Percentiles rank a stretch among this genome's conserved stretches.
Conservation (phyloP, 768 basidiomycete genomes). For the Pleurotus djamor region DNA sequence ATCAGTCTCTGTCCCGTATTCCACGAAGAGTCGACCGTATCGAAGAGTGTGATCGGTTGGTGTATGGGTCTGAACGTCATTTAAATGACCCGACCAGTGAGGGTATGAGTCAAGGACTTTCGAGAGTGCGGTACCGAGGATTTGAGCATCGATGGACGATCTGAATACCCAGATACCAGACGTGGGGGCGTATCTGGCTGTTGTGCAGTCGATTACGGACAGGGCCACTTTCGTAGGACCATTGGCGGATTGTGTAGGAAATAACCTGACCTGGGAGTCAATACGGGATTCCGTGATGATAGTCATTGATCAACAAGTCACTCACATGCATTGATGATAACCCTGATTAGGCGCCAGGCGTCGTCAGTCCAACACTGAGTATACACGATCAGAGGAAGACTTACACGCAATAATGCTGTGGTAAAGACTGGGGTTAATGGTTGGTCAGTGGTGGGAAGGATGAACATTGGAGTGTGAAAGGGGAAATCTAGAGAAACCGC, state of each 20-base stretch:
- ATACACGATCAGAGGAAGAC: too few relatives aligned
- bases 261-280: not conserved
- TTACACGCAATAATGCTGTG: too few relatives aligned
- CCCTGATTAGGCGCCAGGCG: too few relatives aligned
- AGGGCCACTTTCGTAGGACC: constrained; percentile 9
- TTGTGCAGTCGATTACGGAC: constrained; percentile 26
- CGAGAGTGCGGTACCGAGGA: constrained; percentile 13
- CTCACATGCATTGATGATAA: too few relatives aligned
- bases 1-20: constrained; percentile 19
- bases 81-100: constrained; percentile 28
- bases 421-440: too few relatives aligned
- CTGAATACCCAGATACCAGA: constrained; percentile 25
- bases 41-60: constrained; percentile 19
- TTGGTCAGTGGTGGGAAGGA: too few relatives aligned
- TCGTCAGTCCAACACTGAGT: too few relatives aligned
- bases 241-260: not conserved
- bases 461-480: too few relatives aligned
- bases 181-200: constrained; percentile 20
- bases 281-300: not conserved
- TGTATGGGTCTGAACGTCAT: constrained; percentile 15
- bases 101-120: constrained; percentile 24
- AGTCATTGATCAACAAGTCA: too few relatives aligned
- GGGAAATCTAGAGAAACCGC: too few relatives aligned
- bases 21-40: constrained; percentile 21
- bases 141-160: constrained; percentile 7